Evolutionary conservation across 345 rosid genomes (phyloP).

Genomic region (Punica granatum): DNA sequence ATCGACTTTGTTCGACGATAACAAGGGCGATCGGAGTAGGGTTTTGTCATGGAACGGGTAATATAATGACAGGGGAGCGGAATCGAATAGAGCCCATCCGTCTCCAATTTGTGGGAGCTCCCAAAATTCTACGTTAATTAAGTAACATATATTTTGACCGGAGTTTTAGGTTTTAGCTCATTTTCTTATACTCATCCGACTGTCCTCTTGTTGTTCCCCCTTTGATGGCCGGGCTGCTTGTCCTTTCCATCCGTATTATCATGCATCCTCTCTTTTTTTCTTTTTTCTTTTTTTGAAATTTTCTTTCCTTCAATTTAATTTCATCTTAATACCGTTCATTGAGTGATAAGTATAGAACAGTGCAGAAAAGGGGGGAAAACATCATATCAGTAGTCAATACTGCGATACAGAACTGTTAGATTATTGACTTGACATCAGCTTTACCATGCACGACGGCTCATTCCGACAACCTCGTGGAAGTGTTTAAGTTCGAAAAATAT

Average conservation of each 20-base stretch:
- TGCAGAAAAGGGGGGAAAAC: too few relatives aligned
- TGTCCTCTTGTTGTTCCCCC: slow-evolving; percentile 39
- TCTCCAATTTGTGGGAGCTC: too few relatives aligned
- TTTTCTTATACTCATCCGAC: slow-evolving; percentile 19
- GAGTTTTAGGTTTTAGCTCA: slow-evolving; percentile 21
- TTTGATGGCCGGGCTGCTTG: slow-evolving; percentile 12
- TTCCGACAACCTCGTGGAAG: too few relatives aligned
- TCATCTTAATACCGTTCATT: too few relatives aligned
- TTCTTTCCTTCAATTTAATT: not conserved
- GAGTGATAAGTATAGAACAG: too few relatives aligned
- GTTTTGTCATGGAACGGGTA: slow-evolving; percentile 5
- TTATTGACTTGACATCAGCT: too few relatives aligned
- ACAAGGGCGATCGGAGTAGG: slow-evolving; percentile 13
- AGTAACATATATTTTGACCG: slow-evolving; percentile 21
- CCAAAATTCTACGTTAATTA: not conserved
- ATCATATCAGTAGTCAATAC: too few relatives aligned
- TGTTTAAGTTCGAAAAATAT: too few relatives aligned
- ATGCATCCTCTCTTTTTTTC: not conserved
- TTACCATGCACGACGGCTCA: too few relatives aligned
- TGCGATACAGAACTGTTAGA: too few relatives aligned
- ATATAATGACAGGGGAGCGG: not conserved
- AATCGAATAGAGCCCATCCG: not conserved
- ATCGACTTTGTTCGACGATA: slow-evolving; percentile 36
- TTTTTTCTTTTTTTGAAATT: not conserved
- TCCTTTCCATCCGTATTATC: slow-evolving; percentile 3